Evolutionary conservation across 257 asterid species (phyloP).

Genomic region (Asclepias syriaca): DNA sequence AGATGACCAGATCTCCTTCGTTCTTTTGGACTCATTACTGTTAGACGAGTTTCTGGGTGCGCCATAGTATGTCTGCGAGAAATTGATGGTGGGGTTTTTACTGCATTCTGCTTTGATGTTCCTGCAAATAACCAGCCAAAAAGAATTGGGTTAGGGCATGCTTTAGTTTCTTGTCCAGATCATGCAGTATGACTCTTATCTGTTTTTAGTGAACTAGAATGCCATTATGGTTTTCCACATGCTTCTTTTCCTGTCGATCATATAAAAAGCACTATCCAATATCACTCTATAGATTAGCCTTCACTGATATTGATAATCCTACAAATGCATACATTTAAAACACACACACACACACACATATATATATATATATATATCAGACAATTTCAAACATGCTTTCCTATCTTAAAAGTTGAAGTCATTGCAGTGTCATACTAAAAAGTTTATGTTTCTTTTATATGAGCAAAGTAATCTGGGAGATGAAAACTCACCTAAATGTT

Average conservation of each 20-base stretch:
- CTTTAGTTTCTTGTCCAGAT: not conserved
- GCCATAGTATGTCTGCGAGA: conserved; percentile 40
- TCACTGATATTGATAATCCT: not conserved
- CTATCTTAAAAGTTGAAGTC: not conserved
- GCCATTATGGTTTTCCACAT: not conserved
- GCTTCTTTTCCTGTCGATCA: not conserved
- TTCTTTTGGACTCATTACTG: conserved; percentile 41
- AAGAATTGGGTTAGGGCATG: not conserved
- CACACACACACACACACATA: too few species aligned
- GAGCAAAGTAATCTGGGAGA: conserved; percentile 2
- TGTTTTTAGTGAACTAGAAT: not conserved
- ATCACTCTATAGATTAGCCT: not conserved
- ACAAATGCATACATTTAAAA: not conserved
- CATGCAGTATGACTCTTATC: too few species aligned
- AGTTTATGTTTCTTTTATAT: not conserved
- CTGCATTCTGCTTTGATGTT: conserved; percentile 52
- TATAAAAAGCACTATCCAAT: not conserved
- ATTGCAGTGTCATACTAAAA: conserved; percentile 1
- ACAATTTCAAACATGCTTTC: not conserved
- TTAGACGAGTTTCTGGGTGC: conserved; percentile 55
- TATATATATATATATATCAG: too few species aligned
- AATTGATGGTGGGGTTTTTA: conserved; percentile 58
- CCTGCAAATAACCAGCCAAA: conserved; percentile 32
- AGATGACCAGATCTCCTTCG: conserved; percentile 56
- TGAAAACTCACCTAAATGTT: conserved; percentile 47